phyloP scores from a whole-genome alignment of 1,284 basidiomycete genomes.

The Grifola frondosa region DNA sequence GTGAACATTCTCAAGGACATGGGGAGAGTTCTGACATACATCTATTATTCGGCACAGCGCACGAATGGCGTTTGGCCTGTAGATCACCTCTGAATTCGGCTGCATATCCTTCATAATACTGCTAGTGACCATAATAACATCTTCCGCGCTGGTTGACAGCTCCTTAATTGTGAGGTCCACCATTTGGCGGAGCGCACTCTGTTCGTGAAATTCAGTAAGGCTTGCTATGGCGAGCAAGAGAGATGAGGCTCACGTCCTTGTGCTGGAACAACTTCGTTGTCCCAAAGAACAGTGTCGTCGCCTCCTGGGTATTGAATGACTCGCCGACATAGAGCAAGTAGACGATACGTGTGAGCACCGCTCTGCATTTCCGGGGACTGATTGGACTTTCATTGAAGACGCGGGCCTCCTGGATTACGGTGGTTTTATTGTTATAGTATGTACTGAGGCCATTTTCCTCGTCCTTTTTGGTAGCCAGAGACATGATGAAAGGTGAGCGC shows the following conservation, averaged over 20 bases:
- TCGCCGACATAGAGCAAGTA: slow-evolving; percentile 97
- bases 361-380: slow-evolving; percentile 94
- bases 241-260: slow-evolving; percentile 82
- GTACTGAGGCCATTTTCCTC: slow-evolving; percentile 85
- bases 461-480: slow-evolving; percentile 87
- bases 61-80: slow-evolving; percentile 96
- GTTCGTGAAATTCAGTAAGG: slow-evolving; percentile 14
- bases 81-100: slow-evolving; percentile 97
- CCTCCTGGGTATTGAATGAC: slow-evolving; percentile 93
- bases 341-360: slow-evolving; percentile 94
- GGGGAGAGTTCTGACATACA: too few relatives aligned
- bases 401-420: slow-evolving; percentile 96
- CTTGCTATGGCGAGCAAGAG: slow-evolving; percentile 4
- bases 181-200: slow-evolving; percentile 96
- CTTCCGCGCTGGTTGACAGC: slow-evolving; percentile 92
- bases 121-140: slow-evolving; percentile 99
- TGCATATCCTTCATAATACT: slow-evolving; percentile 99
- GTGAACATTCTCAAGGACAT: slow-evolving; percentile 12
- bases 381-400: slow-evolving; percentile 99
- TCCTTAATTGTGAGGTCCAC: slow-evolving; percentile 99
- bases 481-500: slow-evolving; percentile 44
- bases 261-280: slow-evolving; percentile 99
- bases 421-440: slow-evolving; percentile 93
- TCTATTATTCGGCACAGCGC: slow-evolving; percentile 97
- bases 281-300: slow-evolving; percentile 97